phyloP scores from a whole-genome alignment of 78 protist species.

The Emiliania huxleyi region DNA sequence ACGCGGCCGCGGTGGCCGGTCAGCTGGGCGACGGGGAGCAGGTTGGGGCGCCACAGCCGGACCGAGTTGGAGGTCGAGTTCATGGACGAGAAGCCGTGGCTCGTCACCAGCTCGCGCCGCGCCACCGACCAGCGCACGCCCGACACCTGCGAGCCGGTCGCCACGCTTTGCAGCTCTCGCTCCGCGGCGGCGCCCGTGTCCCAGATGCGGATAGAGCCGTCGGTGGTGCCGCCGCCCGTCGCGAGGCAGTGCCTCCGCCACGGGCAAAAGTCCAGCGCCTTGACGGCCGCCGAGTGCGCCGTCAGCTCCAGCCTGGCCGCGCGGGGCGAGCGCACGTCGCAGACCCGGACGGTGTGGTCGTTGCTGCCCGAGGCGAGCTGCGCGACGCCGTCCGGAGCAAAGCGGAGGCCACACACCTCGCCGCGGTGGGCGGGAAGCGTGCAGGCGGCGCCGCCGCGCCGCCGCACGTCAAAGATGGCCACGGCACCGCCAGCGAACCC shows the following conservation, averaged over 20 bases:
- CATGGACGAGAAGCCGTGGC: slow-evolving; percentile 93
- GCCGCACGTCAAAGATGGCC: slow-evolving; percentile 17
- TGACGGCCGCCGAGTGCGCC: slow-evolving; percentile 87
- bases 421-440: background rate
- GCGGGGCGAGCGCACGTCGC: slow-evolving; percentile 54
- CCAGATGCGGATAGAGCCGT: slow-evolving; percentile 94
- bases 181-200: slow-evolving; percentile 85
- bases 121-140: slow-evolving; percentile 79
- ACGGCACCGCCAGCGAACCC: background rate
- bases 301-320: background rate
- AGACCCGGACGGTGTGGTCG: slow-evolving; percentile 92
- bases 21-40: slow-evolving; percentile 86
- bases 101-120: slow-evolving; percentile 83
- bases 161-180: slow-evolving; percentile 62
- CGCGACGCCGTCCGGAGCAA: slow-evolving; percentile 9
- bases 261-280: slow-evolving; percentile 98
- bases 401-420: slow-evolving; percentile 42
- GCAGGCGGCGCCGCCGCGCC: background rate
- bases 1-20: slow-evolving; percentile 95
- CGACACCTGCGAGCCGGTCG: slow-evolving; percentile 80
- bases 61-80: slow-evolving; percentile 66
- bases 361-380: slow-evolving; percentile 98
- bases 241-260: slow-evolving; percentile 88
- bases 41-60: slow-evolving; percentile 93
- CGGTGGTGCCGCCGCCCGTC: slow-evolving; percentile 99